phyloP scores from a whole-genome alignment of 176 grass and related monocot genomes.

The Dendrocalamus sinicus region DNA sequence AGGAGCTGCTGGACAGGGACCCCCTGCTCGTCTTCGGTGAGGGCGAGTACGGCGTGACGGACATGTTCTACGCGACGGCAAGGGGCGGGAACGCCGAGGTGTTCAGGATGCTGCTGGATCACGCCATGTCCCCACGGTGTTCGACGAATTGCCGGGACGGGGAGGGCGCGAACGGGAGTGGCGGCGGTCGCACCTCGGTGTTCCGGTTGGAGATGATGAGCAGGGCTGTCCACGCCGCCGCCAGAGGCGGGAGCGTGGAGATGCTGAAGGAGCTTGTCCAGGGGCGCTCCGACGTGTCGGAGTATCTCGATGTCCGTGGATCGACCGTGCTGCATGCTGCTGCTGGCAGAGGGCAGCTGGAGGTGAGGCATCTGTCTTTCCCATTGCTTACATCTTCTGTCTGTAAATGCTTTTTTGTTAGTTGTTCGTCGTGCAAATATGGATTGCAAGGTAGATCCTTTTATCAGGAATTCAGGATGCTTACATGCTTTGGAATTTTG shows the following conservation, averaged over 20 bases:
- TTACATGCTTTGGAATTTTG: background rate
- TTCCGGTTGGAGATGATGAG: slow-evolving; percentile 85
- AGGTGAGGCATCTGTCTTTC: slow-evolving; percentile 56
- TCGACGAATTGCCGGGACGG: slow-evolving; percentile 48
- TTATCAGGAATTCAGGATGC: background rate
- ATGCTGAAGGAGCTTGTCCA: slow-evolving; percentile 75
- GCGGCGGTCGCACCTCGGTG: slow-evolving; percentile 33
- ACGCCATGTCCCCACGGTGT: slow-evolving; percentile 65
- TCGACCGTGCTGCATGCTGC: slow-evolving; percentile 87
- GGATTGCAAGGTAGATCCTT: background rate
- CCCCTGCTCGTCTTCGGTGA: slow-evolving; percentile 86
- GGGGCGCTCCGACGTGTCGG: slow-evolving; percentile 52
- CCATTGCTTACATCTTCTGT: slow-evolving; percentile 18
- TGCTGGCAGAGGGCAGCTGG: slow-evolving; percentile 72
- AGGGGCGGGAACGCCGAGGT: slow-evolving; percentile 61
- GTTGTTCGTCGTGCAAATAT: background rate
- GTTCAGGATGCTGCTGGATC: slow-evolving; percentile 73
- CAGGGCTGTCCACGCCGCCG: slow-evolving; percentile 72
- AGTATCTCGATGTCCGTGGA: slow-evolving; percentile 74
- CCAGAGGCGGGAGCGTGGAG: slow-evolving; percentile 79
- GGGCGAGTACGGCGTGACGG: slow-evolving; percentile 95
- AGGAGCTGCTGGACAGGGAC: slow-evolving; percentile 74
- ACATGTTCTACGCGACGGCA: slow-evolving; percentile 82
- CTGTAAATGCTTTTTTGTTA: background rate
- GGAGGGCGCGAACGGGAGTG: background rate